phyloP scores from a whole-genome alignment of 2,329 filamentous ascomycete genomes.

The Cercospora beticola region DNA sequence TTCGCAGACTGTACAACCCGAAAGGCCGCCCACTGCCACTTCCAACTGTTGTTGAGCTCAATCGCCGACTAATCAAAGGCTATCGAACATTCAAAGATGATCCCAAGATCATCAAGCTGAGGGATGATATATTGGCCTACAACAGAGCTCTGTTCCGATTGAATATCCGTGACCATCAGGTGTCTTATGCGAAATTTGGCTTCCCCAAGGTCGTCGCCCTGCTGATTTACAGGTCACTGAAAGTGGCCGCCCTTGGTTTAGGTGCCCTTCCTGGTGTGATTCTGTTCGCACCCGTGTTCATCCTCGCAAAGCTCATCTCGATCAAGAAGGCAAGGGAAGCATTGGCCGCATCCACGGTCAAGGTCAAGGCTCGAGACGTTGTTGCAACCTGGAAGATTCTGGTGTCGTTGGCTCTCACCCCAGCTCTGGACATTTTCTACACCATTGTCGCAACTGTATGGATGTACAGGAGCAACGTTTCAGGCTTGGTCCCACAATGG shows the following conservation, averaged over 20 bases:
- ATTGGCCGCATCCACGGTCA: slow-evolving; percentile 80
- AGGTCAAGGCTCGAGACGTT: slow-evolving; percentile 83
- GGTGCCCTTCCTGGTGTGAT: slow-evolving; percentile 83
- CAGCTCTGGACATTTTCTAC: slow-evolving; percentile 79
- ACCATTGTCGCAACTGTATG: slow-evolving; percentile 71
- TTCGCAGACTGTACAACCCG: slow-evolving; percentile 87
- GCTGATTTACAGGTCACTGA: slow-evolving; percentile 75
- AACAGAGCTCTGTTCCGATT: slow-evolving; percentile 83
- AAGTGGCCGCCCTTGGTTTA: slow-evolving; percentile 72
- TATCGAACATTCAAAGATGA: slow-evolving; percentile 93
- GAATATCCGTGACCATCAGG: slow-evolving; percentile 88
- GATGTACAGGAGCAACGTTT: slow-evolving; percentile 77
- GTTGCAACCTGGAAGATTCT: slow-evolving; percentile 94
- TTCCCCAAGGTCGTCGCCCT: slow-evolving; percentile 72
- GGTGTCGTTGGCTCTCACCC: slow-evolving; percentile 80
- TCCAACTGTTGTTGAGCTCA: slow-evolving; percentile 90
- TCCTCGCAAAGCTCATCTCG: slow-evolving; percentile 79
- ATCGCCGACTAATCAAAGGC: slow-evolving; percentile 83
- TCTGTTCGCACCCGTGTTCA: slow-evolving; percentile 85
- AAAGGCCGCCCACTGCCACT: slow-evolving; percentile 91
- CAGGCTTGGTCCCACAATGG: slow-evolving; percentile 76
- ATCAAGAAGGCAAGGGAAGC: slow-evolving; percentile 79
- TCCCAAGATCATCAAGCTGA: slow-evolving; percentile 73
- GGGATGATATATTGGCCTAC: slow-evolving; percentile 75
- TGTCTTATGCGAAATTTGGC: slow-evolving; percentile 85